Base-by-base conservation (phyloP, 192 early-diverging fungal species). In the Podila clonocystis region DNA sequence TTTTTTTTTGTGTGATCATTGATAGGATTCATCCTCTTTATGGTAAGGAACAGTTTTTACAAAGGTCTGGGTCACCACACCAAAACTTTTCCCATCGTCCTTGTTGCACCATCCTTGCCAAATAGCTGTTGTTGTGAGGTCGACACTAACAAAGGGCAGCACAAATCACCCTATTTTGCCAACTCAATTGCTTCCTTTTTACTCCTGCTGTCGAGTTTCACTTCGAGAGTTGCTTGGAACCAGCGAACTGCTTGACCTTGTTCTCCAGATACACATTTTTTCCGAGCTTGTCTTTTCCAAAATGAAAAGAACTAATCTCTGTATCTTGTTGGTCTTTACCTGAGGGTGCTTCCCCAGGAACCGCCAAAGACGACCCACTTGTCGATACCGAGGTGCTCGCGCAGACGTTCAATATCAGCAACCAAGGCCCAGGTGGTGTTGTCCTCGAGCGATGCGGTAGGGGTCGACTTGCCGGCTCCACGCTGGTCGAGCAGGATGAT, bases 331-430 rank as follows among this genome's bases (percentile, higher is more conserved):
- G 17, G 12, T 31, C 17, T 2, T 66, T 75, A 74, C 72, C 74
- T 83, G 61, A 83, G 78, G 0, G 86, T 85, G 57, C 83, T 86
- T 36, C 92, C 91, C 91, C 91, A 93, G 6, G 87, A 90, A 41
- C 91, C 92, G 30, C 92, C 92, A 88, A 94, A 93, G 17, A 94
- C 91, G 34, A 91, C 85, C 92, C 92, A 94, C 55, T 87, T 90
- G 63, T 91, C 91, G 61, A 94, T 89, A 20, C 83, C 79, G 9
- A 92, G 70, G 50, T 89, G 87, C 58, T 87, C 83, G 61, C 91
- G 77, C 55, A 93, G 58, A 71, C 61, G 84, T 67, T 94, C 92
- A 49, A 94, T 87, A 76, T 94, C 92, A 8, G 22, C 69, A 7
- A 94, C 89, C 50, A 93, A 70, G 19, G 76, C 64, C 91, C 91